phyloP scores from a whole-genome alignment of 2,329 filamentous ascomycete genomes.

The Thielaviopsis musarum region DNA sequence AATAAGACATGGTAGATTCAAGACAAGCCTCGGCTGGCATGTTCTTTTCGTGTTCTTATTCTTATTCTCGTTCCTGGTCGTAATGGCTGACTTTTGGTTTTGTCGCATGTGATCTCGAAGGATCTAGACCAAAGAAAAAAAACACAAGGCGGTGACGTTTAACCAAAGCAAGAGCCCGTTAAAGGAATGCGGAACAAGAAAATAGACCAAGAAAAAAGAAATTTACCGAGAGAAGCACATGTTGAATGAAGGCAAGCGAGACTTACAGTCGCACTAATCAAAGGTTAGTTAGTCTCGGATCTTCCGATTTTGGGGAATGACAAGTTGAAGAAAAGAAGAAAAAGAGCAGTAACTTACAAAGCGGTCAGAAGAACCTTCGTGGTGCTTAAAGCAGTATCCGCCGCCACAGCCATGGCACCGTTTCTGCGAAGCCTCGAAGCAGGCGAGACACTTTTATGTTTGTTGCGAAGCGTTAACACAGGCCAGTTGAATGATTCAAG shows the following conservation, averaged over 20 bases:
- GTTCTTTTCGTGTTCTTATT: neutral
- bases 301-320: neutral
- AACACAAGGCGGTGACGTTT: neutral
- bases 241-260: neutral
- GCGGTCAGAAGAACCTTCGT: conserved; percentile 60
- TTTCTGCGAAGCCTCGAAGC: conserved; percentile 54
- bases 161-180: neutral
- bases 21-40: neutral
- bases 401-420: conserved; percentile 56
- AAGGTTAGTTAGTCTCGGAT: neutral
- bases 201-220: neutral
- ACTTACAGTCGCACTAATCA: conserved; percentile 14
- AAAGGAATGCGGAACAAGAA: neutral
- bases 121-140: neutral
- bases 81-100: no score
- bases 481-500: neutral
- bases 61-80: neutral
- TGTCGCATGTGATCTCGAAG: neutral
- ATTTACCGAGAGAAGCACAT: neutral
- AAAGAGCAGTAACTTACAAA: conserved; percentile 28
- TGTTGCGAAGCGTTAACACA: neutral
- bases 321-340: neutral
- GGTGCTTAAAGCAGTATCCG: conserved; percentile 71
- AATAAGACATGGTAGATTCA: neutral
- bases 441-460: conserved; percentile 51